phyloP scores from a whole-genome alignment of 192 early-diverging fungal genomes.

The Dissophora globulifera region DNA sequence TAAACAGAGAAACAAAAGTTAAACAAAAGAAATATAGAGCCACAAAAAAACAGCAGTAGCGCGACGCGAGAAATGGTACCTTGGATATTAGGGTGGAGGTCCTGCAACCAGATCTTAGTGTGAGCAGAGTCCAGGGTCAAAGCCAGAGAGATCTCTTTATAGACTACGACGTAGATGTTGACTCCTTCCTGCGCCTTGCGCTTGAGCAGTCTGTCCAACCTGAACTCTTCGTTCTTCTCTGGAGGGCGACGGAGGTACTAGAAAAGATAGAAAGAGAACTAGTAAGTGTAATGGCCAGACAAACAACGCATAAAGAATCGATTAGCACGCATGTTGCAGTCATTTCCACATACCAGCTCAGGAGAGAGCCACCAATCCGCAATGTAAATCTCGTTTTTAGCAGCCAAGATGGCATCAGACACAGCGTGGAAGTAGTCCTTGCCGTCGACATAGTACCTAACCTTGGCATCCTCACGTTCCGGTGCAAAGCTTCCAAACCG shows the following conservation, averaged over 20 bases:
- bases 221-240: constrained; percentile 76
- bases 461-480: constrained; percentile 69
- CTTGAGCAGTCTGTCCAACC: constrained; percentile 82
- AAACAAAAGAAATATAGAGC: background rate
- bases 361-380: constrained; percentile 93
- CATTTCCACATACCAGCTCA: constrained; percentile 83
- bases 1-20: background rate
- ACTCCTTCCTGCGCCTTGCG: constrained; percentile 87
- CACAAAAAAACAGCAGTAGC: no score
- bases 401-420: constrained; percentile 79
- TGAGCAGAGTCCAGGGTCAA: constrained; percentile 83
- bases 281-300: no score
- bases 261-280: no score
- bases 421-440: constrained; percentile 82
- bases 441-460: constrained; percentile 86
- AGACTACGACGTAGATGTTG: constrained; percentile 87
- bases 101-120: constrained; percentile 78
- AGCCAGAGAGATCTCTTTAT: constrained; percentile 86
- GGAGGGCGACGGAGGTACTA: constrained; percentile 82
- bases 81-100: constrained; percentile 79
- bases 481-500: constrained; percentile 83
- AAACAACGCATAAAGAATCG: no score
- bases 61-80: constrained; percentile 56
- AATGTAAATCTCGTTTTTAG: constrained; percentile 78
- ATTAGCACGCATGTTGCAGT: no score